Conservation (phyloP, 2,329 filamentous ascomycete species). For the Aspergillus costaricaensis region DNA sequence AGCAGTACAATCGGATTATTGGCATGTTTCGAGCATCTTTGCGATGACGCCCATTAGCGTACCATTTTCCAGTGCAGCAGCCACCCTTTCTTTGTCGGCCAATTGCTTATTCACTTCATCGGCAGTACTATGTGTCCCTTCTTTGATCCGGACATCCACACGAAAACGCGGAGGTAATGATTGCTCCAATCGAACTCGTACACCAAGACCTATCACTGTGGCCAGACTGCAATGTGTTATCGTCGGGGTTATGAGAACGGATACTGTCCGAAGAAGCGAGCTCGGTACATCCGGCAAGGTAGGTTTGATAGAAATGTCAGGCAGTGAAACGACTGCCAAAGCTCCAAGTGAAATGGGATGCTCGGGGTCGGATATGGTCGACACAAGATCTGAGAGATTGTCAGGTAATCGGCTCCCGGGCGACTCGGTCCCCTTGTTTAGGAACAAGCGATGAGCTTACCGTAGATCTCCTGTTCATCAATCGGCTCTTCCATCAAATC, state of each 20-base stretch:
- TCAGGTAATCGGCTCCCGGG: constrained; percentile 2
- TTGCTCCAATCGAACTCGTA: constrained; percentile 87
- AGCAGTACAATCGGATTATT: constrained; percentile 42
- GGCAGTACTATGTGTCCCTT: constrained; percentile 91
- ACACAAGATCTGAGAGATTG: constrained; percentile 72
- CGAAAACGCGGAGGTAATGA: constrained; percentile 88
- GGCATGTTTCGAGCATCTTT: constrained; percentile 90
- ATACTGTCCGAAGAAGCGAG: constrained; percentile 70
- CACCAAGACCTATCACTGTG: constrained; percentile 91
- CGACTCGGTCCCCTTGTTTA: not conserved
- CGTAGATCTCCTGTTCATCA: constrained; percentile 96
- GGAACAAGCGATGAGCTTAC: constrained; percentile 50
- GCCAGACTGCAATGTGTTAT: constrained; percentile 96
- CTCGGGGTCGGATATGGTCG: constrained; percentile 92
- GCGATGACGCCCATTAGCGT: constrained; percentile 83
- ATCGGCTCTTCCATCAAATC: constrained; percentile 75
- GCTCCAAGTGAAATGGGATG: constrained; percentile 92
- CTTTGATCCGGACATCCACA: constrained; percentile 89
- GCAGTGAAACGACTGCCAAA: constrained; percentile 91
- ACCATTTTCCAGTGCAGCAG: constrained; percentile 90
- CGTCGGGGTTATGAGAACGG: constrained; percentile 90
- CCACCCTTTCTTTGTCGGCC: constrained; percentile 93
- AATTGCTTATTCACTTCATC: constrained; percentile 97
- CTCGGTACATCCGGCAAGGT: constrained; percentile 60
- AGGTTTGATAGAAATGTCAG: constrained; percentile 79